These are phyloP conservation scores for Physcomitrellopsis africana DNA, from an alignment of 225 moss, liverwort and hornwort species.

Conservation along the genomic window DNA sequence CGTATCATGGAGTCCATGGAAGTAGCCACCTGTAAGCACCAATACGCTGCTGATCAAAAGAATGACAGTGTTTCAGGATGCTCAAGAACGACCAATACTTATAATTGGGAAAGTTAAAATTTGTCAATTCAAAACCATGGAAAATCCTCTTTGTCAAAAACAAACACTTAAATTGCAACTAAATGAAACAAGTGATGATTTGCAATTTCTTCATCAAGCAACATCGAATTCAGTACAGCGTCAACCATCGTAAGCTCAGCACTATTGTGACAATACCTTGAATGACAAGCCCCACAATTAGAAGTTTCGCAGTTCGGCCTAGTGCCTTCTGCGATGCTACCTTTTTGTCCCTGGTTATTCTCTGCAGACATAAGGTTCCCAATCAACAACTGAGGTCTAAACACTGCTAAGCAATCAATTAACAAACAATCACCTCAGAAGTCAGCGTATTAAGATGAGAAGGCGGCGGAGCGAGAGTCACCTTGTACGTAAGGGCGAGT, in stretches of 20 bases:
- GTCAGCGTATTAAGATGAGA: neutral
- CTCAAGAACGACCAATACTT: constrained; percentile 12
- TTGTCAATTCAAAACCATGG: neutral
- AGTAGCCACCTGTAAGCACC: constrained; percentile 60
- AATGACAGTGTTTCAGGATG: constrained; percentile 4
- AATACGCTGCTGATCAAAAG: constrained; percentile 8
- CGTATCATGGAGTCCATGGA: constrained; percentile 57
- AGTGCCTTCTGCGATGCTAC: constrained; percentile 53
- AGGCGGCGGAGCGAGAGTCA: neutral
- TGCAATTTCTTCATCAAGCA: constrained; percentile 6
- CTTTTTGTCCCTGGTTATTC: constrained; percentile 35
- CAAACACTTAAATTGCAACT: neutral
- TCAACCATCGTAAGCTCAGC: constrained; percentile 2
- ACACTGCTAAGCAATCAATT: neutral
- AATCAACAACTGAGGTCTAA: constrained; percentile 3
- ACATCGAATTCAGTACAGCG: neutral
- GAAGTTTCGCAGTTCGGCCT: constrained; percentile 46
- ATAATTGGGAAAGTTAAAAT: neutral
- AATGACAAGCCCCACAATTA: constrained; percentile 53
- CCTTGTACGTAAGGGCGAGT: constrained; percentile 61
- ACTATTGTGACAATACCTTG: constrained; percentile 45
- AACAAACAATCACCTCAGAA: neutral
- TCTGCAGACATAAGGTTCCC: constrained; percentile 39
- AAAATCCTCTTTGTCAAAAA: neutral
- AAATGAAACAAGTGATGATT: too few relatives aligned